Conservation (phyloP, 306 rosid genomes). For the Vicia faba region DNA sequence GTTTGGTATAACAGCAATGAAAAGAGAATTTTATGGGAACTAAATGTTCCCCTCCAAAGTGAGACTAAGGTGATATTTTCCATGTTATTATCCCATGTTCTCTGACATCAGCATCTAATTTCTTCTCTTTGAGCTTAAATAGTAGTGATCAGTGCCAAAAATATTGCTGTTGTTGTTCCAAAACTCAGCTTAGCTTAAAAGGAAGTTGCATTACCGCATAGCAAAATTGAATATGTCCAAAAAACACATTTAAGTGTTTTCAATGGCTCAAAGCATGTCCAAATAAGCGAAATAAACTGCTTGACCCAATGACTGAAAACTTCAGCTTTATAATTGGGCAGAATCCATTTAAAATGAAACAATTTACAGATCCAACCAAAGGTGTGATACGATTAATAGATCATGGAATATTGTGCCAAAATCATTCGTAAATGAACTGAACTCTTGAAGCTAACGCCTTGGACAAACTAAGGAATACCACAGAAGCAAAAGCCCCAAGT, state of each 20-base stretch:
- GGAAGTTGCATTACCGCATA: too few relatives aligned
- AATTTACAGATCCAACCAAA: neutral
- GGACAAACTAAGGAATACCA: neutral
- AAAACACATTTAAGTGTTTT: too few relatives aligned
- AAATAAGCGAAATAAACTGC: neutral
- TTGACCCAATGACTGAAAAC: neutral
- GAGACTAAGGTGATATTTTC: too few relatives aligned
- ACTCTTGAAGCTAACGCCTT: conserved; percentile 1
- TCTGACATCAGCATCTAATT: too few relatives aligned
- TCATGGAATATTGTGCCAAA: neutral
- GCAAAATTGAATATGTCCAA: too few relatives aligned
- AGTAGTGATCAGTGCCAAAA: neutral
- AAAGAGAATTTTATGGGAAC: neutral
- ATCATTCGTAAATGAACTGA: neutral
- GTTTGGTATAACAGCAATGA: neutral
- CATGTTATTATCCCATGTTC: too few relatives aligned
- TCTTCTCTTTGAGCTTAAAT: neutral
- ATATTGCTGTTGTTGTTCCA: neutral
- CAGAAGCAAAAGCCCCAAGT: neutral
- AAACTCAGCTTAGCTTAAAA: conserved; percentile 2
- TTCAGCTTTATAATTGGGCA: neutral
- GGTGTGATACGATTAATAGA: neutral
- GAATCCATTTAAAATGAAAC: neutral
- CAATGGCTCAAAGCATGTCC: neutral
- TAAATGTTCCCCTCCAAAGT: neutral